Conservation (phyloP, 345 rosid species). For the Arabis hirsuta region DNA sequence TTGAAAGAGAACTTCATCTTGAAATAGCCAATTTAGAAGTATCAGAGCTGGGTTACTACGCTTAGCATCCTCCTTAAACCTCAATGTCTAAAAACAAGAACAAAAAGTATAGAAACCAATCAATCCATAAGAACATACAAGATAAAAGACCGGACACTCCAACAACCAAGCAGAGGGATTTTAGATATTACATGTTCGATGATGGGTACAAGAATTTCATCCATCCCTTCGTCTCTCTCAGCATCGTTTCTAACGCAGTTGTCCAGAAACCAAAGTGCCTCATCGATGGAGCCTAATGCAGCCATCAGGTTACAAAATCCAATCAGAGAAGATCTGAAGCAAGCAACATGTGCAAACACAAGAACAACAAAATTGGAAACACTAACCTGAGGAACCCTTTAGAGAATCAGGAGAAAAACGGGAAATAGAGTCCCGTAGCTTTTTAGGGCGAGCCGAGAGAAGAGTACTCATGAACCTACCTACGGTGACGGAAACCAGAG, state of each 20-base stretch:
- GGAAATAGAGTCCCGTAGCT: slow-evolving; percentile 62
- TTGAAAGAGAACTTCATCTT: slow-evolving; percentile 66
- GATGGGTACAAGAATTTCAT: slow-evolving; percentile 72
- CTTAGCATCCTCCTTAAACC: slow-evolving; percentile 63
- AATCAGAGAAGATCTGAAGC: neutral
- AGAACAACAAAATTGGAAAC: neutral
- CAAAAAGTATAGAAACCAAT: slow-evolving; percentile 31
- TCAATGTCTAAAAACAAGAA: slow-evolving; percentile 64
- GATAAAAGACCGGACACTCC: neutral
- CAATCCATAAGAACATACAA: slow-evolving; percentile 39
- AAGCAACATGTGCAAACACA: neutral
- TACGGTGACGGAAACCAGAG: slow-evolving; percentile 40
- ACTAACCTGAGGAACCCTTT: slow-evolving; percentile 53
- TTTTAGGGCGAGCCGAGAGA: slow-evolving; percentile 67
- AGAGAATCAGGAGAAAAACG: slow-evolving; percentile 53
- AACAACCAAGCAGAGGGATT: slow-evolving; percentile 17
- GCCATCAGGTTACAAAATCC: neutral
- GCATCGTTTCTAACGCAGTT: slow-evolving; percentile 62
- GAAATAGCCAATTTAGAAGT: slow-evolving; percentile 71
- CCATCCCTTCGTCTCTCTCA: slow-evolving; percentile 52
- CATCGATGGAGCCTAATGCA: slow-evolving; percentile 66
- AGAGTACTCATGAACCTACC: slow-evolving; percentile 52
- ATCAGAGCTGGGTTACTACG: slow-evolving; percentile 57
- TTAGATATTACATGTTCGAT: slow-evolving; percentile 60
- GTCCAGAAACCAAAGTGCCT: slow-evolving; percentile 66